phyloP scores from a whole-genome alignment of 2,329 filamentous ascomycete species.

The Colletotrichum sp. region DNA sequence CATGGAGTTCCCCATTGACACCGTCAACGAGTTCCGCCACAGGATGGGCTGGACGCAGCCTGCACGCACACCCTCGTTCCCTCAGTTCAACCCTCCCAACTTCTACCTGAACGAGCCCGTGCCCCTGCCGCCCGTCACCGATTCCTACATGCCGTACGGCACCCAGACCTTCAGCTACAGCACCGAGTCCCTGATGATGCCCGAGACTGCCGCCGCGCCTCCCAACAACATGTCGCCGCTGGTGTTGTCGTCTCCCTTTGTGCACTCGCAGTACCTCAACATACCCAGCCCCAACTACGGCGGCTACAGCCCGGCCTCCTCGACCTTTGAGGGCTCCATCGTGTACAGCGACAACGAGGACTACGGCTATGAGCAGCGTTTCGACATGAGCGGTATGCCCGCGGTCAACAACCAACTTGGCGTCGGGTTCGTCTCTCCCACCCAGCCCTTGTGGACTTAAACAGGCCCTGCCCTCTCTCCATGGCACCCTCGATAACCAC shows the following conservation, averaged over 20 bases:
- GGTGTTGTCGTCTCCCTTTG: constrained; percentile 60
- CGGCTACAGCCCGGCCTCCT: constrained; percentile 67
- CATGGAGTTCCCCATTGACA: constrained; percentile 76
- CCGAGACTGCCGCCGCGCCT: constrained; percentile 53
- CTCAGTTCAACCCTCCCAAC: constrained; percentile 62
- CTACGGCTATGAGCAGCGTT: constrained; percentile 42
- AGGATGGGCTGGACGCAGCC: constrained; percentile 73
- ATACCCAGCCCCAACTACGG: constrained; percentile 67
- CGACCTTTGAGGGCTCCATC: constrained; percentile 66
- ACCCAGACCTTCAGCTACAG: constrained; percentile 69
- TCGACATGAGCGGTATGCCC: constrained; percentile 50
- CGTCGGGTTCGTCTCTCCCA: constrained; percentile 68
- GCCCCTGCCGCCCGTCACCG: constrained; percentile 43
- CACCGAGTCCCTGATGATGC: constrained; percentile 64
- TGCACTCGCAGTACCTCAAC: constrained; percentile 62
- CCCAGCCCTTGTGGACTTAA: constrained; percentile 67
- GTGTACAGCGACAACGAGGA: constrained; percentile 69
- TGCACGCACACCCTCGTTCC: constrained; percentile 63
- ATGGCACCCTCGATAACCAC: constrained; percentile 37
- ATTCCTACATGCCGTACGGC: constrained; percentile 57
- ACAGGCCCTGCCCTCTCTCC: constrained; percentile 32
- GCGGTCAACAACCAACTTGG: constrained; percentile 50
- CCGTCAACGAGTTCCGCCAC: constrained; percentile 70
- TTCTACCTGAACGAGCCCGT: constrained; percentile 55
- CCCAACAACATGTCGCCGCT: constrained; percentile 58